Evolutionary conservation across 371 early-diverging fungal genomes (phyloP).

Genomic region (Rhizopus microsporus): DNA sequence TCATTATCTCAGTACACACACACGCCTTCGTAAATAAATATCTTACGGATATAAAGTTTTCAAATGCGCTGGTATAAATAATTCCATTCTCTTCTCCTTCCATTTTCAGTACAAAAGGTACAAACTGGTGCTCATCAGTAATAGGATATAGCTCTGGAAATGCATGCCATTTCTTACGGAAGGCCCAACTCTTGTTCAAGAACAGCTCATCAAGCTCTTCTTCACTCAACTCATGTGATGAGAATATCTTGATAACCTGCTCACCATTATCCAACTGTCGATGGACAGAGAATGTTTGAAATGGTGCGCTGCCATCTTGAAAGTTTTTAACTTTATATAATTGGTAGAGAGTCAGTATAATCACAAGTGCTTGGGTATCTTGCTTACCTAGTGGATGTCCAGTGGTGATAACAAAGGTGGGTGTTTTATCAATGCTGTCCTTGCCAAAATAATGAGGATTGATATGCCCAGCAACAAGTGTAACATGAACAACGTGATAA

Average conservation of each 20-base stretch:
- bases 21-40: neutral
- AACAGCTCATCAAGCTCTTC: slow-evolving; percentile 52
- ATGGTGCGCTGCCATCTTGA: slow-evolving; percentile 39
- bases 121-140: slow-evolving; percentile 13
- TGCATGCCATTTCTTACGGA: slow-evolving; percentile 65
- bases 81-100: slow-evolving; percentile 42
- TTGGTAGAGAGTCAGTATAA: neutral
- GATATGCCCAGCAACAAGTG: slow-evolving; percentile 60
- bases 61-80: slow-evolving; percentile 61
- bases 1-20: neutral
- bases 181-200: slow-evolving; percentile 53
- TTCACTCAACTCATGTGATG: slow-evolving; percentile 33
- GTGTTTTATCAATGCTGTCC: slow-evolving; percentile 34
- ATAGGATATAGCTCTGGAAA: slow-evolving; percentile 62
- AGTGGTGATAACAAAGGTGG: slow-evolving; percentile 60
- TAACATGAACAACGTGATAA: slow-evolving; percentile 65
- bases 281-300: slow-evolving; percentile 54
- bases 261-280: slow-evolving; percentile 47
- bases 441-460: slow-evolving; percentile 58
- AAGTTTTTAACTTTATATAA: slow-evolving; percentile 27
- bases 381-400: slow-evolving; percentile 30
- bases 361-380: slow-evolving; percentile 12
- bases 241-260: slow-evolving; percentile 64
- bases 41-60: slow-evolving; percentile 61
- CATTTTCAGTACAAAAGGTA: slow-evolving; percentile 27